Base-by-base conservation (phyloP, 176 grass and related monocot genomes). In the Miscanthus lutarioriparius region DNA sequence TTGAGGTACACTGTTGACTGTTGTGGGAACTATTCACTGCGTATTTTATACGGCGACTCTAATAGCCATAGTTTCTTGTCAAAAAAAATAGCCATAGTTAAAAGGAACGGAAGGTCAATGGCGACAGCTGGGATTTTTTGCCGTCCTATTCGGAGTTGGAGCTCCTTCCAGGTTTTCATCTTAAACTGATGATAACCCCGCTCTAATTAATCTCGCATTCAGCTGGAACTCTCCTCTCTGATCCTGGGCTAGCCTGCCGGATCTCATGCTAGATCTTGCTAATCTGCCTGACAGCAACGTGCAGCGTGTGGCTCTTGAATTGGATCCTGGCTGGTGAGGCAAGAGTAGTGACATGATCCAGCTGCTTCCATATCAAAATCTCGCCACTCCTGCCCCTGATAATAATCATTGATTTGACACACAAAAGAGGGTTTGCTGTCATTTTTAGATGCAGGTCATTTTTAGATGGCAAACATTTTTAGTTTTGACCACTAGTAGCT, bases 271-370 rank as follows among this genome's bases (percentile, higher is more conserved):
- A 47, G 48, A 87, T 76, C 63, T 45, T 70, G 72, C 27, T 80
- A 47, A 85, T 85, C 76, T 85, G 28, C 10, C 26, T 20, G 87
- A 89, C 30, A 70, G 66, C 51, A 81, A 89, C 70, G 8, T 48
- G 67, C 45, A 37, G 39, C 23, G 32, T 19, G 16, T 74, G 47
- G 6, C 87, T 75, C 68, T 88, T 84, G 37, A 54, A 66, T 25
- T 25, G 51, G 70, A 69, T 26, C 32, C 70, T 49, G 35, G 35
- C 69, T 80, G 82, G 38, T n/a, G n/a, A n/a, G 76, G 27, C 82
- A 74, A 56, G 7, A 16, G 32, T 79, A 16, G 32, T 79, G 30
- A 53, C 66, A 25, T 35, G 67, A 61, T 56, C 61, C 59, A n/a
- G 68, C 27, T 70, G 48, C 68, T 48, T 80, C 23, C 10, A 11